Base-by-base conservation (phyloP, 805 yeast genomes). In the Candida fluviatilis region DNA sequence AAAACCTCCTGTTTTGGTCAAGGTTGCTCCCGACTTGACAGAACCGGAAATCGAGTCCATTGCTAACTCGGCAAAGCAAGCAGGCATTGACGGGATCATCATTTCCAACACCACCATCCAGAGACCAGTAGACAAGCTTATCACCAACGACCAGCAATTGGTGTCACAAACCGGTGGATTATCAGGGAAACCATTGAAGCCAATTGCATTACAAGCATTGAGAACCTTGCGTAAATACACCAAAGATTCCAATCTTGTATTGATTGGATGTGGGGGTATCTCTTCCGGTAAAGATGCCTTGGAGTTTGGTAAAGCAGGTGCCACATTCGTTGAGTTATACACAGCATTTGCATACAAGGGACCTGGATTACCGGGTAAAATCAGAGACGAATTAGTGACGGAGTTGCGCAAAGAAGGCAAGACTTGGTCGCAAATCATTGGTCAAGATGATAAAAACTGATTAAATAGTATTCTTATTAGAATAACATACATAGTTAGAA, bases 181-280 rank as follows among this genome's bases (percentile, higher is more conserved):
- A 28, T 85, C 95, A 0, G 98, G 98, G n/a, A 75, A 76, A 41
- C 98, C 98, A 13, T 70, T 91, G 39, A 91, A 90, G 60, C 90
- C 87, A 34, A 69, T 78, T 36, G 71, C 96, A 2, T 66, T 91
- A 41, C 65, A 77, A 45, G 93, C 95, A 0, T 69, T 91, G 49
- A 75, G 71, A 42, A 63, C 75, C 2, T 78, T 91, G 49, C 79
- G 93, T 40, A 81, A 84, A 50, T 74, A 84, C 55, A 76, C 95
- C 26, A 87, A 87, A 51, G 86, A 78, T 44, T 74, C 84, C 1
- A 72, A 78, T 37, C 60, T 89, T 46, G 84, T 89, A 2, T 71
- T 91, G 31, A 75, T 91, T 47, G 98, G 98, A 24, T 89, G 96
- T 63, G 98, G 98, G 40, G 98, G 98, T 48, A 88, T 91, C 49